phyloP scores from a whole-genome alignment of 1,284 basidiomycete species.

The Rhodotorula sp. region DNA sequence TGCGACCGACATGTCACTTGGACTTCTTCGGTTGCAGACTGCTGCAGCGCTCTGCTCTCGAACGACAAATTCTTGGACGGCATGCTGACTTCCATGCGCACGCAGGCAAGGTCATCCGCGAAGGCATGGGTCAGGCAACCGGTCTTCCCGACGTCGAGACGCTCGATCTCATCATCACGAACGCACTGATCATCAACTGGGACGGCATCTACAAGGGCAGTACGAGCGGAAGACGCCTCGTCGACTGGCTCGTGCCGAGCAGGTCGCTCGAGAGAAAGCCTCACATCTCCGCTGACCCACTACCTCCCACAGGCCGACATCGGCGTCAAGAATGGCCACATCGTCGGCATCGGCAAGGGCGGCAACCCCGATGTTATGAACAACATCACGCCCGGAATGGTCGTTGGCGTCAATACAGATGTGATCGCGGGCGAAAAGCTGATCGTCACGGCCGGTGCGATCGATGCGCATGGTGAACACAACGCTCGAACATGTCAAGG shows the following conservation, averaged over 20 bases:
- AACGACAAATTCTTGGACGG: no score
- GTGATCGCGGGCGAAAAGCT: conserved; percentile 93
- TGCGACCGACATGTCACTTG: conserved; percentile 44
- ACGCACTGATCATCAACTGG: conserved; percentile 92
- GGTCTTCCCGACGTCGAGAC: conserved; percentile 65
- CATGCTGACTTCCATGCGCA: not conserved
- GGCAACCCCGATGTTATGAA: conserved; percentile 96
- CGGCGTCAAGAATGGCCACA: conserved; percentile 71
- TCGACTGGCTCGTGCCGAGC: conserved; percentile 1
- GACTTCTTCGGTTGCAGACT: not conserved
- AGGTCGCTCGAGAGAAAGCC: not conserved
- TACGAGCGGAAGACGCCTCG: not conserved
- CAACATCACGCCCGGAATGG: conserved; percentile 67
- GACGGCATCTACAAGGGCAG: conserved; percentile 86
- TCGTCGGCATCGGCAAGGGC: conserved; percentile 89
- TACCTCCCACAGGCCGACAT: conserved; percentile 77
- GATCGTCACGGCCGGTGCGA: conserved; percentile 87
- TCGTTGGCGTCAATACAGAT: conserved; percentile 85
- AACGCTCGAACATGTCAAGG: not conserved
- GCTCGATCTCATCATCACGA: conserved; percentile 90
- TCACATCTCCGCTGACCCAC: not conserved
- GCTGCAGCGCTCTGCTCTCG: not conserved
- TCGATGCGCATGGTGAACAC: conserved; percentile 82
- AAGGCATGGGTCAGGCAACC: conserved; percentile 93
- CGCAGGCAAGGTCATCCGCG: conserved; percentile 83